Evolutionary conservation across 352 stramenopile genomes (phyloP).

Genomic region (Phytophthora sojae): DNA sequence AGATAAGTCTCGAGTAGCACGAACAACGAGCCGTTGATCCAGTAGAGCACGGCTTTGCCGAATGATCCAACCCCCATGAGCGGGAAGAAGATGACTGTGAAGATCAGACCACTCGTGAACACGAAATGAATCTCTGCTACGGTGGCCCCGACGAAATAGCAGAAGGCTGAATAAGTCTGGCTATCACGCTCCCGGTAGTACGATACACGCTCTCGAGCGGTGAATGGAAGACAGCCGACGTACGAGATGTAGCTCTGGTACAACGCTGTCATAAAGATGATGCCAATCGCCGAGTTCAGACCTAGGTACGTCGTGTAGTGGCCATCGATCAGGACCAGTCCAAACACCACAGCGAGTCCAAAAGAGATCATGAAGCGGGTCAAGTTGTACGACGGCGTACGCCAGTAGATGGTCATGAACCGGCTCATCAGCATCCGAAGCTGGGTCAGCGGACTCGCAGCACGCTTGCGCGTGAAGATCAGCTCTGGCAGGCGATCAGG

Average conservation of each 20-base stretch:
- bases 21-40: conserved; percentile 45
- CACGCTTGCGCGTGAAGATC: conserved; percentile 24
- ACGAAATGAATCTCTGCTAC: conserved; percentile 78
- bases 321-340: conserved; percentile 53
- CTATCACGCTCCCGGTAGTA: conserved; percentile 91
- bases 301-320: conserved; percentile 44
- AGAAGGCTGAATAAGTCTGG: conserved; percentile 80
- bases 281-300: conserved; percentile 50
- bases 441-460: conserved; percentile 30
- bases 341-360: conserved; percentile 73
- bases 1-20: conserved; percentile 49
- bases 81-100: conserved; percentile 56
- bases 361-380: conserved; percentile 61
- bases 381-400: conserved; percentile 79
- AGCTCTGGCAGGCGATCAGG: conserved; percentile 14
- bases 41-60: conserved; percentile 44
- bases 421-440: conserved; percentile 21
- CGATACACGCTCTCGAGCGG: conserved; percentile 70
- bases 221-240: conserved; percentile 69
- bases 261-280: conserved; percentile 66
- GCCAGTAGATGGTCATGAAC: conserved; percentile 48
- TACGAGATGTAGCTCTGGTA: conserved; percentile 73
- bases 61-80: conserved; percentile 51
- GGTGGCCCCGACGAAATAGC: conserved; percentile 73
- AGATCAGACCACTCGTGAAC: conserved; percentile 47